These are phyloP conservation scores for Wilhelminamyces savonicus DNA, from an alignment of 805 yeast genomes.

Conservation along the genomic window DNA sequence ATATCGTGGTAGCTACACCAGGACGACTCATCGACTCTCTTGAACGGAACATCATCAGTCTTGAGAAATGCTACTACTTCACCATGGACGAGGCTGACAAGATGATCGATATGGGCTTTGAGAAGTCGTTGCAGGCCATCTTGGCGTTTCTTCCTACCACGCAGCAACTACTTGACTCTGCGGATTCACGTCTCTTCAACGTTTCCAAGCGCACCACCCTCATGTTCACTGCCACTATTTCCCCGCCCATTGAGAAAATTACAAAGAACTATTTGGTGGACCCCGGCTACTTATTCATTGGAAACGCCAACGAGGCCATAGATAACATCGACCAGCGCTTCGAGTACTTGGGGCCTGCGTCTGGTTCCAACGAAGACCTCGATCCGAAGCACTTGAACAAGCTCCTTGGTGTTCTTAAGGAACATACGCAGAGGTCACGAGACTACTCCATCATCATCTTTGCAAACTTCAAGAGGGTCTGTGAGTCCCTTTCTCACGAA, in stretches of 20 bases:
- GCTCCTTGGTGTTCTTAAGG: conserved; percentile 30
- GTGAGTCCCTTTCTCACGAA: conserved; percentile 58
- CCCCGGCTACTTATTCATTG: conserved; percentile 65
- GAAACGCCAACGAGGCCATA: conserved; percentile 57
- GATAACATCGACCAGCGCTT: conserved; percentile 69
- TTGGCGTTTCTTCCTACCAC: conserved; percentile 47
- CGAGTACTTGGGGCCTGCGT: conserved; percentile 19
- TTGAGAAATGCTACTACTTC: conserved; percentile 58
- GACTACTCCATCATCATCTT: conserved; percentile 58
- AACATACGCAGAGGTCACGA: conserved; percentile 34
- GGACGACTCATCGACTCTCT: conserved; percentile 83
- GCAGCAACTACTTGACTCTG: conserved; percentile 11
- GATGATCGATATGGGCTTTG: conserved; percentile 95
- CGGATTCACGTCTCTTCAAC: conserved; percentile 34
- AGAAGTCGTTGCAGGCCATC: conserved; percentile 64
- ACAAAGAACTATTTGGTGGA: conserved; percentile 53
- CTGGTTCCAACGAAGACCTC: conserved; percentile 24
- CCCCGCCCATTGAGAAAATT: conserved; percentile 61
- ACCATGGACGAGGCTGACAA: conserved; percentile 93
- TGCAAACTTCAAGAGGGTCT: conserved; percentile 68
- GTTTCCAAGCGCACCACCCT: conserved; percentile 50
- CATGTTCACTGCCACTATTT: conserved; percentile 96
- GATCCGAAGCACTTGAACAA: conserved; percentile 35
- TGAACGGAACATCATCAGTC: conserved; percentile 55
- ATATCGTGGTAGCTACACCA: conserved; percentile 88